phyloP scores from a whole-genome alignment of 768 basidiomycete genomes.

The Tricholoma hemisulphureum region DNA sequence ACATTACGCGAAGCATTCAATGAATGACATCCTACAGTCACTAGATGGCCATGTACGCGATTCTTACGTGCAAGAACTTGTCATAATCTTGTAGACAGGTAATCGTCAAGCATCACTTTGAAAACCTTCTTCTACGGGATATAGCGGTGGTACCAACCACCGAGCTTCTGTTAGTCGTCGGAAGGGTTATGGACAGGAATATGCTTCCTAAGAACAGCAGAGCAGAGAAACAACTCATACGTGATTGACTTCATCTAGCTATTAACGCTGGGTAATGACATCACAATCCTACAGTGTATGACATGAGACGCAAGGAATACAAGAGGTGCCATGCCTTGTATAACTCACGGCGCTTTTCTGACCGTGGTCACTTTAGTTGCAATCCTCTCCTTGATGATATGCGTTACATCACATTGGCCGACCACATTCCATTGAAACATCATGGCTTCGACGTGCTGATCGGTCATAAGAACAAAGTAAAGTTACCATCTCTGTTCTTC shows the following conservation, averaged over 20 bases:
- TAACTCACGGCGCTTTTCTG: neutral
- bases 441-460: neutral
- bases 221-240: slow-evolving; percentile 6
- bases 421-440: neutral
- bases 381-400: slow-evolving; percentile 4
- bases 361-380: neutral
- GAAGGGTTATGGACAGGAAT: neutral
- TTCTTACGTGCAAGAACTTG: neutral
- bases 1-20: neutral
- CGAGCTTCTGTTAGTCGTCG: neutral
- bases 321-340: neutral
- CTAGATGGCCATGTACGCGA: slow-evolving; percentile 6
- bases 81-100: neutral
- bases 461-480: slow-evolving; percentile 1
- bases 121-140: neutral
- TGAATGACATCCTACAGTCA: neutral
- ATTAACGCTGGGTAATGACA: neutral
- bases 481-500: neutral
- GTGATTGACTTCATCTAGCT: neutral
- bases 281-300: neutral
- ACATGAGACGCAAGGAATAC: neutral
- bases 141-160: neutral
- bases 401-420: neutral
- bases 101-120: neutral
- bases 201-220: neutral